Evolutionary conservation across 805 yeast genomes (phyloP).

Genomic region (Metschnikowia baotianmanensis): DNA sequence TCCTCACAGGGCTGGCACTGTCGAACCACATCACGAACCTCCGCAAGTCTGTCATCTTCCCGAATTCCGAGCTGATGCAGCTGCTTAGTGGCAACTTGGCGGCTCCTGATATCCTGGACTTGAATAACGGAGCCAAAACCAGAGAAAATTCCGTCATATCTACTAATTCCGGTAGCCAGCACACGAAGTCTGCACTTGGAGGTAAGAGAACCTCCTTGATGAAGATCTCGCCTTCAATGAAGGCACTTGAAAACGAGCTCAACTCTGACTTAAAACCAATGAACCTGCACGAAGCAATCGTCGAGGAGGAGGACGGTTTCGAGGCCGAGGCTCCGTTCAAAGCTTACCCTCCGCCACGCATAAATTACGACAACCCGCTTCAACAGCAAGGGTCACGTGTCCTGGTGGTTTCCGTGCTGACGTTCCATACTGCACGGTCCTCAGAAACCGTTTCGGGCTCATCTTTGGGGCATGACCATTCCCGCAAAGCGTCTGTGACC

Average conservation of each 20-base stretch:
- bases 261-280: constrained; percentile 16
- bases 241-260: constrained; percentile 38
- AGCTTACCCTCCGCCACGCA: not conserved
- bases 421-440: constrained; percentile 30
- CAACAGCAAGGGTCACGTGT: constrained; percentile 4
- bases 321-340: not conserved
- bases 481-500: constrained; percentile 2
- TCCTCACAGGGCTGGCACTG: constrained; percentile 19
- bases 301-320: constrained; percentile 15
- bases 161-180: not conserved
- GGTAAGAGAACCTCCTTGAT: constrained; percentile 27
- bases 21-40: constrained; percentile 26
- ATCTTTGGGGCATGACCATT: not conserved
- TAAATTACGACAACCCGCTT: not conserved
- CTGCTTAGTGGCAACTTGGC: constrained; percentile 22
- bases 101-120: not conserved
- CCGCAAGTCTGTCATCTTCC: constrained; percentile 28
- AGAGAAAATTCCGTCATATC: not conserved
- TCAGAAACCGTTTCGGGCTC: constrained; percentile 15
- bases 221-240: constrained; percentile 40
- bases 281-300: constrained; percentile 8
- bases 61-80: constrained; percentile 25
- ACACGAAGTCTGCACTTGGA: not conserved
- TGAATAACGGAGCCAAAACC: not conserved
- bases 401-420: constrained; percentile 21